Conservation (phyloP, 2,329 filamentous ascomycete genomes). For the Clathrospora elynae region DNA sequence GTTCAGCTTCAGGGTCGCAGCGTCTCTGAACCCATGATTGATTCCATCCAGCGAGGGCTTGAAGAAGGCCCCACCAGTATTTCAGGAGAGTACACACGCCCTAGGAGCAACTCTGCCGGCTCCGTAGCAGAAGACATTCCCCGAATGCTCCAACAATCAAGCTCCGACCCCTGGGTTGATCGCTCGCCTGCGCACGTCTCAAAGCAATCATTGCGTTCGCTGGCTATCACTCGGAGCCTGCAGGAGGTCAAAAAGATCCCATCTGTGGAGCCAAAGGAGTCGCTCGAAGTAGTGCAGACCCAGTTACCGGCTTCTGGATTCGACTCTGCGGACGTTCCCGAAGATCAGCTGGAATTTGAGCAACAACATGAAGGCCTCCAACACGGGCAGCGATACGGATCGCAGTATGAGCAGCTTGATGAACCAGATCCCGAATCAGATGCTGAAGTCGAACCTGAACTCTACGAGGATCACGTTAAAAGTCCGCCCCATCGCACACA, state of each 20-base stretch:
- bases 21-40: constrained; percentile 4
- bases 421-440: no score
- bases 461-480: constrained; percentile 3
- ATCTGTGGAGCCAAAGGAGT: constrained; percentile 21
- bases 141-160: constrained; percentile 18
- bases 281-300: constrained; percentile 24
- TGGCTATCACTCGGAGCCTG: constrained; percentile 13
- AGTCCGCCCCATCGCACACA: constrained; percentile 15
- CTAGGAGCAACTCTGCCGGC: constrained; percentile 28
- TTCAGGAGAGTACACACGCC: constrained; percentile 14
- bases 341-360: constrained; percentile 7
- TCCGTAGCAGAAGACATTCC: constrained; percentile 22
- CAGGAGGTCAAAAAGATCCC: constrained; percentile 17
- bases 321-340: neutral
- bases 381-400: no score
- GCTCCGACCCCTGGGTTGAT: constrained; percentile 18
- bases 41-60: constrained; percentile 17
- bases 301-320: constrained; percentile 18
- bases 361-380: no score
- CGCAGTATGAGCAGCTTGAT: no score
- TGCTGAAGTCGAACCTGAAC: constrained; percentile 1
- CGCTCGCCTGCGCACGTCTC: constrained; percentile 19
- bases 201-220: constrained; percentile 19
- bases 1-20: constrained; percentile 25
- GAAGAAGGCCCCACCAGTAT: constrained; percentile 15